These are phyloP conservation scores for Acmispon strigosus DNA, from an alignment of 306 rosid genomes.

Conservation along the genomic window DNA sequence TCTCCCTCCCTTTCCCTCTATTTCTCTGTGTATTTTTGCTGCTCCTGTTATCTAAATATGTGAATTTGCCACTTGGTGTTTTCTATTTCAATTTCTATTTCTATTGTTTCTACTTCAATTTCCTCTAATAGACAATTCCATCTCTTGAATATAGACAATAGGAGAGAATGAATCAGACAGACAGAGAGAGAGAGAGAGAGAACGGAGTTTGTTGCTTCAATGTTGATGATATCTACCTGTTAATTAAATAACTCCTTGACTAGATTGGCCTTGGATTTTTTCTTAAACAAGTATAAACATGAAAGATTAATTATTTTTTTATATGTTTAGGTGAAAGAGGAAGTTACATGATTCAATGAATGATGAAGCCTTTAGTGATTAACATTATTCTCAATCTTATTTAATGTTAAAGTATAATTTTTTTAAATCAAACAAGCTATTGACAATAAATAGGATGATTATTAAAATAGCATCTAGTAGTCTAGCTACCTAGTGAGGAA, in stretches of 20 bases:
- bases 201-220: no score
- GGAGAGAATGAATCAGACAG: neutral
- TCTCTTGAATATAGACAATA: no score
- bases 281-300: neutral
- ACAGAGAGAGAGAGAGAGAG: no score
- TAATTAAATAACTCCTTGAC: neutral
- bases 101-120: neutral
- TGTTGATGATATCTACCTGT: no score
- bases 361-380: neutral
- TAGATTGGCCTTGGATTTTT: neutral
- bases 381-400: neutral
- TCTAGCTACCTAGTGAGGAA: neutral
- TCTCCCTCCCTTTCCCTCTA: no score
- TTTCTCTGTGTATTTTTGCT: neutral
- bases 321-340: neutral
- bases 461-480: neutral
- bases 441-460: neutral
- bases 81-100: neutral
- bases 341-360: neutral
- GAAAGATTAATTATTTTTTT: neutral
- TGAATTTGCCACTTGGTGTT: neutral
- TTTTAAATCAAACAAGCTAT: neutral
- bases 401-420: neutral
- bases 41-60: constrained; percentile 10
- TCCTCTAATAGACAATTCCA: neutral